phyloP scores from a whole-genome alignment of 2,329 filamentous ascomycete species.

The Xylariales sp. region DNA sequence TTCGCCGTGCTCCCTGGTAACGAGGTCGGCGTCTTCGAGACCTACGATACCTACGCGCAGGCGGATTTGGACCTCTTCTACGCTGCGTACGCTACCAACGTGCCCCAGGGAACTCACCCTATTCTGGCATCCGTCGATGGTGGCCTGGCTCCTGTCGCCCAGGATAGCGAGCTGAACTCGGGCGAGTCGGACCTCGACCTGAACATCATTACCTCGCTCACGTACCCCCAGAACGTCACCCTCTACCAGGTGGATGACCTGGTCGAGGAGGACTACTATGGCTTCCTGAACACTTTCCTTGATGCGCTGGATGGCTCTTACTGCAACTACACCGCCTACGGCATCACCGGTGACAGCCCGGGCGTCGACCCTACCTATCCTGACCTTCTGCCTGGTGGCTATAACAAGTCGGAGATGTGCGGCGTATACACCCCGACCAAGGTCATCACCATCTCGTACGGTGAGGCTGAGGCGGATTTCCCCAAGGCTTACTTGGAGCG shows the following conservation, averaged over 20 bases:
- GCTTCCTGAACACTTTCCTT: conserved; percentile 31
- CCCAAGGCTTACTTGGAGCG: conserved; percentile 39
- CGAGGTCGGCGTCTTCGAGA: conserved; percentile 25
- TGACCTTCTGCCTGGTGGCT: conserved; percentile 32
- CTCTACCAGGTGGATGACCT: conserved; percentile 9
- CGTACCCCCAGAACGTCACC: conserved; percentile 33
- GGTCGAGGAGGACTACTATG: not conserved
- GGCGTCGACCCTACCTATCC: conserved; percentile 40
- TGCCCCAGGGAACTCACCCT: conserved; percentile 21
- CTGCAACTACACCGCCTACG: conserved; percentile 38
- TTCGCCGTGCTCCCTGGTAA: conserved; percentile 15
- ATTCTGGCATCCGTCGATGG: conserved; percentile 21
- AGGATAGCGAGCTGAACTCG: conserved; percentile 17
- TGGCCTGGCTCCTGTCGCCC: conserved; percentile 10
- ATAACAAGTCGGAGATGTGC: conserved; percentile 25
- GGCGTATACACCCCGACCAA: conserved; percentile 36
- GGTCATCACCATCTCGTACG: conserved; percentile 43
- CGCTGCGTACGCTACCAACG: conserved; percentile 6
- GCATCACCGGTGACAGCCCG: conserved; percentile 32
- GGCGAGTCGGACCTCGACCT: conserved; percentile 24
- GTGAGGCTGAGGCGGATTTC: conserved; percentile 38
- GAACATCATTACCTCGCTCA: conserved; percentile 26
- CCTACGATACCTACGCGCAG: conserved; percentile 24
- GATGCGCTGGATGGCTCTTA: conserved; percentile 41
- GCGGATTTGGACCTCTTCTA: conserved; percentile 26